phyloP scores from a whole-genome alignment of 495 filamentous ascomycete species.

The Beverwykella pulmonaria region DNA sequence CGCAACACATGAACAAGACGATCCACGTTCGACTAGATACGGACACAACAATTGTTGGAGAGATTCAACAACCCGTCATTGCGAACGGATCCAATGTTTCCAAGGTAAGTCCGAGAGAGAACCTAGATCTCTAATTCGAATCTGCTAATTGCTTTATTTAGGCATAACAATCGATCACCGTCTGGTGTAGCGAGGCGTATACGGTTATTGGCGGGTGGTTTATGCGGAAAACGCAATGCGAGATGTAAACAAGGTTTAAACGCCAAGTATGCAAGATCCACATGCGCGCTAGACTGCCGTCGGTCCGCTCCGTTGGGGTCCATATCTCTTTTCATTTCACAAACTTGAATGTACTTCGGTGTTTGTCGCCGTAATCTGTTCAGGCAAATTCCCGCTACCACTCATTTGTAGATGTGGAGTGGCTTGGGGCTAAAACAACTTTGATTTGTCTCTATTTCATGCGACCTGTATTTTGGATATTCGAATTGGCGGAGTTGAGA shows the following conservation, averaged over 20 bases:
- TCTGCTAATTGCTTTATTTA: not conserved
- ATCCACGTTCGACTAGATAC: slow-evolving; percentile 41
- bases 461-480: not conserved
- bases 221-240: not conserved
- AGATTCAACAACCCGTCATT: slow-evolving; percentile 23
- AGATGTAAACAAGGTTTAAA: not conserved
- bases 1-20: slow-evolving; percentile 26
- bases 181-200: not conserved
- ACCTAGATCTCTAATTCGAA: not conserved
- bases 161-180: not conserved
- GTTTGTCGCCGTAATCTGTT: not conserved
- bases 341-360: not conserved
- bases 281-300: not conserved
- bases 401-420: not conserved
- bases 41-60: slow-evolving; percentile 39
- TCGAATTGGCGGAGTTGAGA: not conserved
- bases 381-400: not conserved
- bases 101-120: not conserved
- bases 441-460: not conserved
- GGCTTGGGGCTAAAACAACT: not conserved
- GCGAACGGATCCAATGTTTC: slow-evolving; percentile 19
- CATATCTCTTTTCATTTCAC: not conserved
- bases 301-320: not conserved
- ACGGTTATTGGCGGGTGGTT: not conserved
- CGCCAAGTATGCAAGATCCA: not conserved